Conservation (phyloP, 345 rosid species). For the Iberis pinnata region DNA sequence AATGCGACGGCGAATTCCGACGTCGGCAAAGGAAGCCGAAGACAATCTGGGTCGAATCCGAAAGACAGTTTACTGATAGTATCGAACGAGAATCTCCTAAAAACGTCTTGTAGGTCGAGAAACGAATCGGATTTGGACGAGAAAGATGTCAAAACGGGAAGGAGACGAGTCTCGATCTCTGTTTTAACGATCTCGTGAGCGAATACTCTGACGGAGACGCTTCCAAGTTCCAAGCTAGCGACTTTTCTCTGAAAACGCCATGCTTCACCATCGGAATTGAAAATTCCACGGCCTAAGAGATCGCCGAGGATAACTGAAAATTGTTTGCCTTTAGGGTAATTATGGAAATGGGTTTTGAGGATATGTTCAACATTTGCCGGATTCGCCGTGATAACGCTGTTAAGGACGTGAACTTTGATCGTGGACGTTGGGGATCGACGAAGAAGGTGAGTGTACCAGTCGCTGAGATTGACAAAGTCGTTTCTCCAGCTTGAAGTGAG, state of each 20-base stretch:
- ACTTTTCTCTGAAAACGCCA: conserved; percentile 67
- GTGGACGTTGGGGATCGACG: conserved; percentile 48
- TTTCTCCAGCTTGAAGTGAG: conserved; percentile 51
- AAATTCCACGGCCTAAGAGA: conserved; percentile 70
- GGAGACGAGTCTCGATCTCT: conserved; percentile 47
- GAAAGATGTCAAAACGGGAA: conserved; percentile 32
- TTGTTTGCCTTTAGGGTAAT: conserved; percentile 73
- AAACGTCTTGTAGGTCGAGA: conserved; percentile 46
- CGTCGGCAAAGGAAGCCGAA: conserved; percentile 37
- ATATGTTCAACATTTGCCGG: conserved; percentile 63
- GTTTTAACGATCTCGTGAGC: conserved; percentile 45
- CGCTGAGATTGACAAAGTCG: conserved; percentile 51
- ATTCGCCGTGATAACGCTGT: conserved; percentile 60
- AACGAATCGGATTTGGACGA: background rate
- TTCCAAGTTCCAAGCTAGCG: conserved; percentile 53
- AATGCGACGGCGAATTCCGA: conserved; percentile 53
- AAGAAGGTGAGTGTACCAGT: conserved; percentile 71
- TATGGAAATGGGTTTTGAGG: conserved; percentile 57
- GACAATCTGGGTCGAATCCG: conserved; percentile 58
- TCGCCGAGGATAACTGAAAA: conserved; percentile 69
- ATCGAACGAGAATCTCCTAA: conserved; percentile 61
- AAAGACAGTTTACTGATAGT: conserved; percentile 55
- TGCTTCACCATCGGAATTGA: conserved; percentile 65
- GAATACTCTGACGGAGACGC: conserved; percentile 37
- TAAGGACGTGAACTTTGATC: conserved; percentile 61